Evolutionary conservation across 2,329 filamentous ascomycete species (phyloP).

Genomic region (Paecilomyces niveus): DNA sequence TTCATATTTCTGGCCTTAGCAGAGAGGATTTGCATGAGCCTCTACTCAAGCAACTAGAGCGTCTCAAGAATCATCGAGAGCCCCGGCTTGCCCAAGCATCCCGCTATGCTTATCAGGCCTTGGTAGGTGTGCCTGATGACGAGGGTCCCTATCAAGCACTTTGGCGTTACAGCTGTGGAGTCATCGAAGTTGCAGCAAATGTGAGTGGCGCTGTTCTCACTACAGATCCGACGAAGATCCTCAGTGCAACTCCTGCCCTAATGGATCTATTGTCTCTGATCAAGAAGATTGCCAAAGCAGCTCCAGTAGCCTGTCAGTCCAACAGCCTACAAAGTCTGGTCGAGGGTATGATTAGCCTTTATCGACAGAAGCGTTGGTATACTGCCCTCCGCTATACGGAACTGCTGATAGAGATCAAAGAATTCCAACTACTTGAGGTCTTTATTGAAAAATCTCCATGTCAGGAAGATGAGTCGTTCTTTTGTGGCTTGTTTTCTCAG

Average conservation of each 20-base stretch:
- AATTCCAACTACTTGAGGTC: not conserved
- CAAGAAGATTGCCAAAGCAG: not conserved
- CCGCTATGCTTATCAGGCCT: slow-evolving; percentile 3
- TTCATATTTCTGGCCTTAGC: slow-evolving; percentile 1
- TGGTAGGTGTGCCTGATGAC: slow-evolving; percentile 1
- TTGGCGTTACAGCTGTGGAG: not conserved
- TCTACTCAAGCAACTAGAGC: slow-evolving; percentile 1
- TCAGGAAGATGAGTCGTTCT: not conserved
- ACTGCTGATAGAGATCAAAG: not conserved
- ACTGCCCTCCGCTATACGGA: slow-evolving; percentile 1
- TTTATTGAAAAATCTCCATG: not conserved
- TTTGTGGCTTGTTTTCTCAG: not conserved
- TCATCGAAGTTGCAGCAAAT: slow-evolving; percentile 2
- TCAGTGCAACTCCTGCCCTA: not conserved
- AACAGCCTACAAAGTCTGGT: not conserved
- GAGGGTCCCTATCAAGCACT: slow-evolving; percentile 3
- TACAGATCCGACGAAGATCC: not conserved
- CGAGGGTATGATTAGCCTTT: not conserved
- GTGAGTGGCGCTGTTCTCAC: not conserved
- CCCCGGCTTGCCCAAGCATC: slow-evolving; percentile 2
- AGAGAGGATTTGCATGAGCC: slow-evolving; percentile 2
- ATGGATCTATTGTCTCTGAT: not conserved
- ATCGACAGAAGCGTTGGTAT: not conserved
- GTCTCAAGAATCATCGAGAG: not conserved
- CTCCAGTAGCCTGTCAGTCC: not conserved